Base-by-base conservation (phyloP, 2,329 filamentous ascomycete species). In the Penicillium sp. region DNA sequence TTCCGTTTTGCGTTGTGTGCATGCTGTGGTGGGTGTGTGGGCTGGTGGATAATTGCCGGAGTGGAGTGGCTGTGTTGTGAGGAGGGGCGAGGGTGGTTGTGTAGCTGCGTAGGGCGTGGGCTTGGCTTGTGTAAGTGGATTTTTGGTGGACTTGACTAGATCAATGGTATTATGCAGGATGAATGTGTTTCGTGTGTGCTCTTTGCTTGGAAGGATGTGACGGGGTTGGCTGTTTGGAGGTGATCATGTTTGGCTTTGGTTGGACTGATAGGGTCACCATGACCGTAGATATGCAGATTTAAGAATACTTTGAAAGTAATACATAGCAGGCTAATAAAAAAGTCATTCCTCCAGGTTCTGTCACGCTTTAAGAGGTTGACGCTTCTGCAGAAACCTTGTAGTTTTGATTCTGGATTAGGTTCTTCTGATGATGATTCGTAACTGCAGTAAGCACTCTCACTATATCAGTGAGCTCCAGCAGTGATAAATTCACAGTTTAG, bases 61-160 rank as follows among this genome's bases (percentile, higher is more conserved):
- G 56, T 58, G 56, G 49, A n/a, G 56, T 58, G 56, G 56, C 56
- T 59, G 56, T 59, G 56, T 58, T 40, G 17, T 19, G 38, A n/a
- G 7, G 8, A 19, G 38, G n/a, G 22, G 4, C 7, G 10, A 19
- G 28, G 47, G 47, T 53, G 44, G 26, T 22, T 53, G 49, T 53
- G 33, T 22, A 51, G 30, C 9, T 50, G 45, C 19, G 45, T 47
- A 47, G 44, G 40, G 40, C 40, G 40, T 44, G 19, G 38, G 9
- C 19, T 44, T 44, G 40, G 40, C 40, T 44, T 44, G 9, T 44
- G n/a, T 24, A 1, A 13, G 40, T 22, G n/a, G 9, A 44, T 44
- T 12, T 44, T 24, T 44, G 19, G 6, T 3, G 19, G n/a, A 44
- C 7, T 42, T 22, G 19, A 9, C 7, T 22, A 4, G 40, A 24